These are phyloP conservation scores for Arbutus unedo DNA, from an alignment of 148 eudicot genomes.

Conservation along the genomic window DNA sequence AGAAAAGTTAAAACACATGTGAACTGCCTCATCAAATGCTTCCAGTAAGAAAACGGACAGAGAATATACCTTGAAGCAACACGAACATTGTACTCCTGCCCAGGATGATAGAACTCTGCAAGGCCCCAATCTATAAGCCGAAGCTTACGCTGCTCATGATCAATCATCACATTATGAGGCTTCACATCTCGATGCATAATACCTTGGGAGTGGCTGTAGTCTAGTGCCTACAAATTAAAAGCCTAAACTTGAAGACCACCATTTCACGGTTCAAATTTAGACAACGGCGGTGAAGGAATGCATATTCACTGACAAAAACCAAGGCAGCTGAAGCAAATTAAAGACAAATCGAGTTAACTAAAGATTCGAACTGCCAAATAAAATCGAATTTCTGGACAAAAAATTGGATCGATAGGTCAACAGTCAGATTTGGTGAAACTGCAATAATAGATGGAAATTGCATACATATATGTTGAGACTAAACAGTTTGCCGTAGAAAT, in stretches of 20 bases:
- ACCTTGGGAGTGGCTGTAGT: conserved; percentile 94
- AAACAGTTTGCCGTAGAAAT: not conserved
- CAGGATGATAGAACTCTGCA: conserved; percentile 93
- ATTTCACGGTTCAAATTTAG: not conserved
- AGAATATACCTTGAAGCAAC: conserved; percentile 87
- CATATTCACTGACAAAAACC: not conserved
- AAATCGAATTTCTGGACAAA: not conserved
- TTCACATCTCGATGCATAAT: conserved; percentile 96
- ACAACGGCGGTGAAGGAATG: not conserved
- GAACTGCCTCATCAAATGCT: not conserved
- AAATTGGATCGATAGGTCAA: not conserved
- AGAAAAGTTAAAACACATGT: not conserved
- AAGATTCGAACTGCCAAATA: not conserved
- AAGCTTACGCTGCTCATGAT: conserved; percentile 90
- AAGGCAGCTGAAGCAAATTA: not conserved
- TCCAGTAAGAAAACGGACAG: not conserved
- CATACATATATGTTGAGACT: not conserved
- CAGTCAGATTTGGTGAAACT: not conserved
- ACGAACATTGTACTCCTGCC: conserved; percentile 89
- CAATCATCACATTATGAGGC: conserved; percentile 97
- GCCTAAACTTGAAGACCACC: not conserved
- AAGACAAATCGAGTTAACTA: not conserved
- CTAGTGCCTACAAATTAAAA: conserved; percentile 58
- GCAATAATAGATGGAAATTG: not conserved
- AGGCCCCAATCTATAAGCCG: conserved; percentile 96